phyloP scores from a whole-genome alignment of 2,329 filamentous ascomycete genomes.

The Huntiella bhutanensis region DNA sequence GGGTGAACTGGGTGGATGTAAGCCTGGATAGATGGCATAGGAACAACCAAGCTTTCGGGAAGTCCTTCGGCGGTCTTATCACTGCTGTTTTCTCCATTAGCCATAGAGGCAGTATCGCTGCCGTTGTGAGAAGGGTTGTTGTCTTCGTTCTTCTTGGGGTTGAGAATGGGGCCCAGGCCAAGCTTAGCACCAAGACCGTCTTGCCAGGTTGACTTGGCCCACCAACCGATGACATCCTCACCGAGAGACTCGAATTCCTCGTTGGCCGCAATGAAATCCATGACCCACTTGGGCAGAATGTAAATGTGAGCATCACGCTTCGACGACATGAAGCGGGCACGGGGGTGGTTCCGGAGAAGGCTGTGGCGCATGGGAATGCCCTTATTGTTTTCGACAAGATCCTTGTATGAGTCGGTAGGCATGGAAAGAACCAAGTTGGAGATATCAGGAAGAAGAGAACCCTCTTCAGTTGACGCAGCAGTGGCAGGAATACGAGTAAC shows the following conservation, averaged over 20 bases:
- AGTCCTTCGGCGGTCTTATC: slow-evolving; percentile 4
- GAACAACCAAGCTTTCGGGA: slow-evolving; percentile 14
- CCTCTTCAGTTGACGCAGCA: slow-evolving; percentile 36
- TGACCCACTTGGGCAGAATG: slow-evolving; percentile 78
- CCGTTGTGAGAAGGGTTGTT: slow-evolving; percentile 6
- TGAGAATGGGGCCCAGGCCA: slow-evolving; percentile 19
- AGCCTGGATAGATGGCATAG: slow-evolving; percentile 55
- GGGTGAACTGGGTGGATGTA: slow-evolving; percentile 72
- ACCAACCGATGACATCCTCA: slow-evolving; percentile 85
- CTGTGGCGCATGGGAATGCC: slow-evolving; percentile 56
- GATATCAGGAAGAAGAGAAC: slow-evolving; percentile 46
- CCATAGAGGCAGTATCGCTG: slow-evolving; percentile 6
- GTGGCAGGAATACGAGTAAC: slow-evolving; percentile 47
- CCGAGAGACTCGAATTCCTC: slow-evolving; percentile 71
- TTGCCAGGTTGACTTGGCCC: slow-evolving; percentile 91
- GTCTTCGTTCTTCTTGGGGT: slow-evolving; percentile 5
- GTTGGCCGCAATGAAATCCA: slow-evolving; percentile 65
- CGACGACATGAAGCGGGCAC: slow-evolving; percentile 61
- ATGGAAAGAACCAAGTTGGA: slow-evolving; percentile 72
- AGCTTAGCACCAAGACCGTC: slow-evolving; percentile 61
- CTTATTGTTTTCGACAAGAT: slow-evolving; percentile 58
- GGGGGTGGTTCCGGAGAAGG: slow-evolving; percentile 54
- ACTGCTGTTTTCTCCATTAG: neutral
- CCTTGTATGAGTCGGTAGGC: slow-evolving; percentile 75
- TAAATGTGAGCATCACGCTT: slow-evolving; percentile 90